Conservation (phyloP, 2,329 filamentous ascomycete genomes). For the Monilinia fructigena region DNA sequence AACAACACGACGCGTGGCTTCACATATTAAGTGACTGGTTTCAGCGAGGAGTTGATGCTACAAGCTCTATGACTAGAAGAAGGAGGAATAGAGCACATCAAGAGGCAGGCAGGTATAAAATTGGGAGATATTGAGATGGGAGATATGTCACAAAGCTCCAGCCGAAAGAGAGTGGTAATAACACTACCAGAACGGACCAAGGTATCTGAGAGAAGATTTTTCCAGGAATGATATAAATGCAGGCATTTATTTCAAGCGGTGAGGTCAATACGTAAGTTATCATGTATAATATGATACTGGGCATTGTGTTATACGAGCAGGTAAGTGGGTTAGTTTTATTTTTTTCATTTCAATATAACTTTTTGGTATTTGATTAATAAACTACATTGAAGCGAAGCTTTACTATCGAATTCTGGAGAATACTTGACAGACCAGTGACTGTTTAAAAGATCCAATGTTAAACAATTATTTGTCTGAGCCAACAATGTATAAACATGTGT, state of each 20-base stretch:
- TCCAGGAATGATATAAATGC: background rate
- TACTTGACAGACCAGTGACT: background rate
- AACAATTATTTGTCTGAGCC: too few species aligned
- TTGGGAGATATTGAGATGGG: constrained; percentile 6
- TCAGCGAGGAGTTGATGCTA: background rate
- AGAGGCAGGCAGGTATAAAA: background rate
- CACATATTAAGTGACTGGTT: constrained; percentile 1
- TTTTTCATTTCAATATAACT: background rate
- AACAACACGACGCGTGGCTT: background rate
- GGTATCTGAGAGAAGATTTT: background rate
- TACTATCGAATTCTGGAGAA: too few species aligned
- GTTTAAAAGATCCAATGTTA: background rate
- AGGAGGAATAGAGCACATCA: background rate
- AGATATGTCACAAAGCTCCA: background rate
- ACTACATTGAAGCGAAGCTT: background rate
- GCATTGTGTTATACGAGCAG: background rate
- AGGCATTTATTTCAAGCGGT: background rate
- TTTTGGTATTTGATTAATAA: background rate
- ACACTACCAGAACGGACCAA: background rate
- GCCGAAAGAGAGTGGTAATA: background rate
- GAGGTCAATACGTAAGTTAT: background rate
- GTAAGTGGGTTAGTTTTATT: background rate
- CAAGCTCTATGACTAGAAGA: background rate
- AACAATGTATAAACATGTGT: too few species aligned
- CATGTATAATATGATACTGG: background rate